Evolutionary conservation across 805 yeast species (phyloP).

Genomic region (Blastobotrys americana): DNA sequence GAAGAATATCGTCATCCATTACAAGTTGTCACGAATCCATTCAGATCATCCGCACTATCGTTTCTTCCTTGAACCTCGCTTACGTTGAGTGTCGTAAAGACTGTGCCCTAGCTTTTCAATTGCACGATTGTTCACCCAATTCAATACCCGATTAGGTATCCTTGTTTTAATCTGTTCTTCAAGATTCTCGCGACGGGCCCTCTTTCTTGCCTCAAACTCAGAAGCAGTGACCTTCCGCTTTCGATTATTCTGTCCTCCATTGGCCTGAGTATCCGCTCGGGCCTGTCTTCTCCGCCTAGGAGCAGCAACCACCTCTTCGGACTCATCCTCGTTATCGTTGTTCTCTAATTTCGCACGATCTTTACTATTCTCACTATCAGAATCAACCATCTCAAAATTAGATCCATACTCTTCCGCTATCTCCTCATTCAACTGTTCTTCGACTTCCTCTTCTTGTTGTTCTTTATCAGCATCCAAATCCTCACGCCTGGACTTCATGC

Average conservation of each 20-base stretch:
- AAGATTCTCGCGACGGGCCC: slow-evolving; percentile 7
- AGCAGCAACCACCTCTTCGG: no score
- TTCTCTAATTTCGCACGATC: slow-evolving; percentile 10
- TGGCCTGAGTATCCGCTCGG: slow-evolving; percentile 5
- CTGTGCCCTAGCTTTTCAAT: slow-evolving; percentile 19
- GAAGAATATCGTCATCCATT: background rate
- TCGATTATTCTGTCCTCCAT: background rate
- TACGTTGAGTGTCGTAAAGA: slow-evolving; percentile 27
- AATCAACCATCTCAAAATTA: background rate
- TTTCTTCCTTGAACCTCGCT: slow-evolving; percentile 16
- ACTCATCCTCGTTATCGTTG: slow-evolving; percentile 5
- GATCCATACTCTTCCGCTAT: slow-evolving; percentile 15
- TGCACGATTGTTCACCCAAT: slow-evolving; percentile 23
- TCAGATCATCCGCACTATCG: background rate
- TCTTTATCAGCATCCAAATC: slow-evolving; percentile 17
- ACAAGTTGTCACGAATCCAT: background rate
- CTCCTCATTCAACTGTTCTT: slow-evolving; percentile 5
- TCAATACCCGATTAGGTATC: slow-evolving; percentile 17
- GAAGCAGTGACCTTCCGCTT: background rate
- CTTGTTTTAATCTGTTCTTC: slow-evolving; percentile 11
- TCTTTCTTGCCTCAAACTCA: background rate
- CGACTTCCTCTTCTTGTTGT: slow-evolving; percentile 18
- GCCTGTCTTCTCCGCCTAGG: background rate
- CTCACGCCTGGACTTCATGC: slow-evolving; percentile 50
- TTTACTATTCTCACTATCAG: slow-evolving; percentile 6